These are phyloP conservation scores for Acer yangbiense DNA, from an alignment of 345 rosid species.

Conservation along the genomic window DNA sequence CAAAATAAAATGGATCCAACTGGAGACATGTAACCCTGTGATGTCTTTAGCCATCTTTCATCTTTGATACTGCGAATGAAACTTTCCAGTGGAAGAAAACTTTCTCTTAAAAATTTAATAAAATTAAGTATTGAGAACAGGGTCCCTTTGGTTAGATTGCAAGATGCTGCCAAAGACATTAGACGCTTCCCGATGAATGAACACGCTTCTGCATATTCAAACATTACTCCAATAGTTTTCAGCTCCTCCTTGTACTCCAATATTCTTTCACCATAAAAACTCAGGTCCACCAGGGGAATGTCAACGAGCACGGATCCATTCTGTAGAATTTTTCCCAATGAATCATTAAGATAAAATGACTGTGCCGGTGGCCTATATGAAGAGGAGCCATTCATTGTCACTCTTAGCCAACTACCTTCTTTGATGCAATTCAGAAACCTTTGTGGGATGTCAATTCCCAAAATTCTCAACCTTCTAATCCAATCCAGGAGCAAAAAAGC, in stretches of 20 bases:
- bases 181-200: conserved; percentile 52
- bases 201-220: conserved; percentile 59
- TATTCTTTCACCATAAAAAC: conserved; percentile 52
- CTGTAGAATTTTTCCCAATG: conserved; percentile 68
- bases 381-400: conserved; percentile 44
- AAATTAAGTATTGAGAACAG: conserved; percentile 55
- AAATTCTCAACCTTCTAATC: conserved; percentile 30
- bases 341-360: conserved; percentile 51
- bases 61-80: conserved; percentile 44
- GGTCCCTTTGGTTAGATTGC: conserved; percentile 34
- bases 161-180: conserved; percentile 48
- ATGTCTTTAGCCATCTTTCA: conserved; percentile 55
- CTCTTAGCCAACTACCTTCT: conserved; percentile 66
- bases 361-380: conserved; percentile 57
- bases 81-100: conserved; percentile 36
- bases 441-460: conserved; percentile 27
- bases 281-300: conserved; percentile 65
- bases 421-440: conserved; percentile 51
- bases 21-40: conserved; percentile 46
- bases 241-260: conserved; percentile 43
- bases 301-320: conserved; percentile 53
- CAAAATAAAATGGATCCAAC: conserved; percentile 52
- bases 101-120: conserved; percentile 49
- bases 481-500: conserved; percentile 63
- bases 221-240: conserved; percentile 59